A percentile compares a stretch with the other conserved stretches of the same genome.
Conservation (phyloP, 305 asterid genomes). For the Fraxinus greggii region DNA sequence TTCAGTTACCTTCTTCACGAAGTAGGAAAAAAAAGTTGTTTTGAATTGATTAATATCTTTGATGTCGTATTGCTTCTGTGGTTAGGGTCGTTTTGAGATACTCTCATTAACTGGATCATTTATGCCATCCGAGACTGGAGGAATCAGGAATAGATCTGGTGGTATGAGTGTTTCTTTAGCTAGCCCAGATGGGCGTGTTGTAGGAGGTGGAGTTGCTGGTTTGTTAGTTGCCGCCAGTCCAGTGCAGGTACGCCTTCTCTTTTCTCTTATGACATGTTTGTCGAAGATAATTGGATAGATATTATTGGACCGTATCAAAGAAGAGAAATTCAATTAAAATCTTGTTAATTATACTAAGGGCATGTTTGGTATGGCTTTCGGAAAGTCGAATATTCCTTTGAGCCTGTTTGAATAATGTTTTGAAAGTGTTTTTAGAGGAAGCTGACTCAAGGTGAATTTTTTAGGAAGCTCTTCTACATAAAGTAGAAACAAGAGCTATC, state of each 20-base stretch:
- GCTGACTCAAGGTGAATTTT: background rate
- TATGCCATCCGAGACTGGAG: slow-evolving; percentile 70
- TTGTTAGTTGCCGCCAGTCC: slow-evolving; percentile 72
- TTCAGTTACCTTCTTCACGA: background rate
- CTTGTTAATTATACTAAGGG: background rate
- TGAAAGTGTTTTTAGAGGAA: background rate
- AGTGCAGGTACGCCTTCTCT: slow-evolving; percentile 47
- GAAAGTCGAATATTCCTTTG: background rate
- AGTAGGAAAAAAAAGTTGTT: background rate
- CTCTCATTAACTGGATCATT: slow-evolving; percentile 74
- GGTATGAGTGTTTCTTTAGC: slow-evolving; percentile 87
- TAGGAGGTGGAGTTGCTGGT: slow-evolving; percentile 85
- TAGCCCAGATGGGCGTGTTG: slow-evolving; percentile 81
- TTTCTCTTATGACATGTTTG: background rate
- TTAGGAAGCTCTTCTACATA: background rate
- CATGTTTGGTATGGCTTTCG: background rate
- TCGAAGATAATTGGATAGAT: background rate
- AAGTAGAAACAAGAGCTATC: background rate
- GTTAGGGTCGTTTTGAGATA: slow-evolving; percentile 84
- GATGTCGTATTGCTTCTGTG: background rate
- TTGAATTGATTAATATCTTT: background rate
- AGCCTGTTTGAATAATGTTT: background rate
- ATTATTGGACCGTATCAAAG: background rate
- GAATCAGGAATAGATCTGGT: slow-evolving; percentile 72
- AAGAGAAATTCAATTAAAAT: background rate